Conservation (phyloP, 768 basidiomycete genomes). For the Rhizopogon roseolus region DNA sequence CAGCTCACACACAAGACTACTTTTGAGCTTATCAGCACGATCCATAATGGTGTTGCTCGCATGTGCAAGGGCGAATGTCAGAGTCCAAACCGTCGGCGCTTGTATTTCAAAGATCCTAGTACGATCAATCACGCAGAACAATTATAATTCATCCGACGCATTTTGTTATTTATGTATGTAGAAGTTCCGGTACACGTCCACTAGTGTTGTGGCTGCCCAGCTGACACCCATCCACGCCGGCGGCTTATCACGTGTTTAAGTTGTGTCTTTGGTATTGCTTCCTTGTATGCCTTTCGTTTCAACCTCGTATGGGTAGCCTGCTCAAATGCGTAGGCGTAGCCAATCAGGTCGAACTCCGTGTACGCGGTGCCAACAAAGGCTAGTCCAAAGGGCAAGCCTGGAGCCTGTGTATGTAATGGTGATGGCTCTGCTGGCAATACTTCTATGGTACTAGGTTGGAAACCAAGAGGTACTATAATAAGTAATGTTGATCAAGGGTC, state of each 20-base stretch:
- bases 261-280: slow-evolving; percentile 53
- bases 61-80: no score
- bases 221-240: no score
- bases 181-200: no score
- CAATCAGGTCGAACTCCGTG: slow-evolving; percentile 52
- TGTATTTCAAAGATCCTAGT: no score
- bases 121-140: no score
- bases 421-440: slow-evolving; percentile 38
- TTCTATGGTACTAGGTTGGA: slow-evolving; percentile 42
- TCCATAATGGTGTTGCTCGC: no score
- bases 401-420: slow-evolving; percentile 24
- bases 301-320: slow-evolving; percentile 54
- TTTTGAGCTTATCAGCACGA: no score
- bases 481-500: neutral
- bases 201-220: no score
- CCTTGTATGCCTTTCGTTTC: slow-evolving; percentile 41
- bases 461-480: slow-evolving; percentile 52
- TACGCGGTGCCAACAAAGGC: slow-evolving; percentile 60
- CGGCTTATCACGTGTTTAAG: slow-evolving; percentile 27
- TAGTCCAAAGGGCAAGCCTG: slow-evolving; percentile 56
- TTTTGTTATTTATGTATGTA: no score
- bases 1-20: no score
- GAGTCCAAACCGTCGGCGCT: no score
- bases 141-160: no score
- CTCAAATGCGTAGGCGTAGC: slow-evolving; percentile 60